Percentiles rank a stretch among this genome's conserved stretches.
These are phyloP conservation scores for Ophiostoma triangulosporum DNA, from an alignment of 2,329 filamentous ascomycete species.

Conservation along the genomic window DNA sequence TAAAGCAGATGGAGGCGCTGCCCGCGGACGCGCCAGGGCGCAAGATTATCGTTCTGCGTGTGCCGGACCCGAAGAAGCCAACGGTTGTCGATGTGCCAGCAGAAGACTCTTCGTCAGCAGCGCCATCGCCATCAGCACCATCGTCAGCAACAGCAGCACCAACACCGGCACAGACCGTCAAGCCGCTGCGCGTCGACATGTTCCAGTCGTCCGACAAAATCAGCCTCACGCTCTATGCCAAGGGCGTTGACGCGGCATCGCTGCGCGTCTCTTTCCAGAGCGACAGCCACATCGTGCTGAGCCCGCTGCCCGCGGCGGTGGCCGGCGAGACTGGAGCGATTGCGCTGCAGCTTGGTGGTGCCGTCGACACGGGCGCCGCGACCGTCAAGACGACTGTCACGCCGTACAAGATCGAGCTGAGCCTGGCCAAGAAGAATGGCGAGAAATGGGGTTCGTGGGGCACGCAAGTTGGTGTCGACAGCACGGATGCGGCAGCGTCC, in stretches of 20 bases:
- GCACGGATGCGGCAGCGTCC: not conserved
- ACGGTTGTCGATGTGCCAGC: not conserved
- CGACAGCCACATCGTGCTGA: constrained; percentile 11
- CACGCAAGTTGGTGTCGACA: constrained; percentile 7
- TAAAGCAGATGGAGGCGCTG: constrained; percentile 31
- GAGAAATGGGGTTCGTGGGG: constrained; percentile 22
- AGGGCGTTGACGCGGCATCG: constrained; percentile 21
- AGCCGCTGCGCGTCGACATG: constrained; percentile 26
- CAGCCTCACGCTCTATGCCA: constrained; percentile 27
- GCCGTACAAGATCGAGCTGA: constrained; percentile 23
- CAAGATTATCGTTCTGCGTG: constrained; percentile 28
- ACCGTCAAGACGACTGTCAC: constrained; percentile 15
- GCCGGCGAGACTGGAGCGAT: constrained; percentile 8
- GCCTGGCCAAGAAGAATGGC: constrained; percentile 18
- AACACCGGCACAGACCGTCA: constrained; percentile 14
- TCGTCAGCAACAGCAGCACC: not conserved
- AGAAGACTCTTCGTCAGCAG: not conserved
- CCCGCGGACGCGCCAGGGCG: constrained; percentile 31
- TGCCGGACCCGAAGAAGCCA: constrained; percentile 14
- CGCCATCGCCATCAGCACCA: not conserved
- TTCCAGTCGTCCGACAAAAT: constrained; percentile 27
- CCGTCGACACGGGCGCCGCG: constrained; percentile 15
- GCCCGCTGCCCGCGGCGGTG: constrained; percentile 13
- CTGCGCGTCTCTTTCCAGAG: constrained; percentile 1
- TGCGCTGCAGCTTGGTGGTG: constrained; percentile 16